phyloP scores from a whole-genome alignment of 768 basidiomycete genomes.

The Phlegmacium glaucopus region DNA sequence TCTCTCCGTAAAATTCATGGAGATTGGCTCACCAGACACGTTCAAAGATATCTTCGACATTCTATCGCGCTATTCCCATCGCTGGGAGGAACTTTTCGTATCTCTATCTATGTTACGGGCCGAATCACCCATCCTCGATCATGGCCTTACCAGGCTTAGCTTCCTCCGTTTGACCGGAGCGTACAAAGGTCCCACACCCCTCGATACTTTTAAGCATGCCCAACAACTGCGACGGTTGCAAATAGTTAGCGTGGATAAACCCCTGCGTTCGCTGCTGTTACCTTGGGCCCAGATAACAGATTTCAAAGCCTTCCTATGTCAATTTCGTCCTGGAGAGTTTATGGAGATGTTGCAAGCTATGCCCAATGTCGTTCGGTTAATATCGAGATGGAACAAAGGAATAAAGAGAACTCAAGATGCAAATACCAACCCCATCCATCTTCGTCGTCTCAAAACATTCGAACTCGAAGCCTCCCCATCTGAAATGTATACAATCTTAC shows the following conservation, averaged over 20 bases:
- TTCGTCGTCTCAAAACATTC: not conserved
- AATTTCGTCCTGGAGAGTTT: slow-evolving; percentile 11
- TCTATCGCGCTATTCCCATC: slow-evolving; percentile 6
- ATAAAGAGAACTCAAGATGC: not conserved
- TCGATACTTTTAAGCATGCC: slow-evolving; percentile 4
- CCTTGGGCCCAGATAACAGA: slow-evolving; percentile 8
- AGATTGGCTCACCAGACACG: slow-evolving; percentile 3
- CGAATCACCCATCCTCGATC: slow-evolving; percentile 2
- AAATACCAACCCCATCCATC: not conserved
- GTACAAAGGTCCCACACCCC: slow-evolving; percentile 1
- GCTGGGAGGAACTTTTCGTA: slow-evolving; percentile 10
- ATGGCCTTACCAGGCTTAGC: slow-evolving; percentile 1
- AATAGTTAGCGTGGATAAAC: slow-evolving; percentile 2
- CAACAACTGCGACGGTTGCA: not conserved
- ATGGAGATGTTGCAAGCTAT: slow-evolving; percentile 5
- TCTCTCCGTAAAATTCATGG: slow-evolving; percentile 8
- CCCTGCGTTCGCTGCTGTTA: slow-evolving; percentile 1
- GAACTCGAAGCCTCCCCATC: slow-evolving; percentile 5
- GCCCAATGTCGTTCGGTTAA: slow-evolving; percentile 7
- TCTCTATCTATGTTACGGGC: slow-evolving; percentile 6
- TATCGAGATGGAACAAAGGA: slow-evolving; percentile 9
- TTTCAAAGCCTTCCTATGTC: slow-evolving; percentile 4
- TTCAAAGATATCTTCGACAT: slow-evolving; percentile 7
- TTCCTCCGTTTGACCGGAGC: slow-evolving; percentile 4
- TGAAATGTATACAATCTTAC: slow-evolving; percentile 6